phyloP scores from a whole-genome alignment of 31 red algal species.

The Asparagopsis taxiformis region DNA sequence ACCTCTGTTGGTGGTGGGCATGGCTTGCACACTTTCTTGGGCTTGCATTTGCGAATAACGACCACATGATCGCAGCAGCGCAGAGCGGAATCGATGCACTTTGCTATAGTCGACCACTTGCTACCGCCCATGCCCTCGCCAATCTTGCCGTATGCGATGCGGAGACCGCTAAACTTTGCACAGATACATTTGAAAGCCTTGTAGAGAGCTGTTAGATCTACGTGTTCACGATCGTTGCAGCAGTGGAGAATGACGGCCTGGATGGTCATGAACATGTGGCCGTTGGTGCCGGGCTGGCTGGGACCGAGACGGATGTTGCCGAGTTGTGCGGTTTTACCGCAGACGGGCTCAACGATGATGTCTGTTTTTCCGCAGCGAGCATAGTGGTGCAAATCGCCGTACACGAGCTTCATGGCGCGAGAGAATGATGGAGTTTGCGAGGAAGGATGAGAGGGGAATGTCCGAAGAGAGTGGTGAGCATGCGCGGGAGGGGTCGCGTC shows the following conservation, averaged over 20 bases:
- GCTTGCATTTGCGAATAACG: conserved; percentile 34
- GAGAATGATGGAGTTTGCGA: background rate
- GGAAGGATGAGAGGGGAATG: background rate
- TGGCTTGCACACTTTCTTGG: background rate
- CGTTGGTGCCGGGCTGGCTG: conserved; percentile 51
- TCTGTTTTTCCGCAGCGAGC: conserved; percentile 57
- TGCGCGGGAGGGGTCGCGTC: too few relatives aligned
- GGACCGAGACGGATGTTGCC: conserved; percentile 60
- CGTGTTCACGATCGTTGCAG: conserved; percentile 35
- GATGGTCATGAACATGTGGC: conserved; percentile 57
- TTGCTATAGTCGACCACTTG: conserved; percentile 47
- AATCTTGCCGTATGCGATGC: conserved; percentile 64
- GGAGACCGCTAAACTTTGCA: conserved; percentile 37
- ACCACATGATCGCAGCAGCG: conserved; percentile 67
- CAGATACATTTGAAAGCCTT: conserved; percentile 75
- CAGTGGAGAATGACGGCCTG: conserved; percentile 57
- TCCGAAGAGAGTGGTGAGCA: background rate
- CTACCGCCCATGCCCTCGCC: conserved; percentile 38
- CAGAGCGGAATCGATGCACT: conserved; percentile 62
- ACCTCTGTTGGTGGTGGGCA: conserved; percentile 5
- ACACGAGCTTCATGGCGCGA: conserved; percentile 50
- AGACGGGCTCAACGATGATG: conserved; percentile 45
- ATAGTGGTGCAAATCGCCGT: conserved; percentile 61
- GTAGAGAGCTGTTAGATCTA: conserved; percentile 72
- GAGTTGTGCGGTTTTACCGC: conserved; percentile 38